Percentiles rank a stretch among this genome's conserved stretches.
These are phyloP conservation scores for Artemisia argyi DNA, from an alignment of 129 eudicot species.

Conservation along the genomic window DNA sequence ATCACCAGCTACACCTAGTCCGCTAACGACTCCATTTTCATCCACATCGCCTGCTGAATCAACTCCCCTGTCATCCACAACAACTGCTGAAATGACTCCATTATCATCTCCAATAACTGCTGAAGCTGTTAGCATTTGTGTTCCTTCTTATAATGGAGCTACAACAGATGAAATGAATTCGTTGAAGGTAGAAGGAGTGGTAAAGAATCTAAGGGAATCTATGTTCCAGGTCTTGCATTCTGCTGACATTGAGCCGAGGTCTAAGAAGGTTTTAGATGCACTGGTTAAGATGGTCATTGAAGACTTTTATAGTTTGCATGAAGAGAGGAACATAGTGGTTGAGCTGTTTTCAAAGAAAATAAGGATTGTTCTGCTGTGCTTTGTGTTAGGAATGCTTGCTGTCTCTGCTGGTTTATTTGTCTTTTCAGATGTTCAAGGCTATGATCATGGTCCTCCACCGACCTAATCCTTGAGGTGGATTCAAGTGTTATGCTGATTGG, in stretches of 20 bases:
- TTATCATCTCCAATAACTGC: conserved; percentile 15
- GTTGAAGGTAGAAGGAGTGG: conserved; percentile 22
- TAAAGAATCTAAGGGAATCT: conserved; percentile 24
- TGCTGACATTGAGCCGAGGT: conserved; percentile 23
- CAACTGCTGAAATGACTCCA: conserved; percentile 9
- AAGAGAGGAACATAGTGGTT: not conserved
- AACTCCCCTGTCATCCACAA: conserved; percentile 19
- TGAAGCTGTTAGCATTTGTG: conserved; percentile 12
- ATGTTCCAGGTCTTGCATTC: conserved; percentile 33
- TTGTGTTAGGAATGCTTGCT: conserved; percentile 21
- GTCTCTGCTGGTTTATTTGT: conserved; percentile 24
- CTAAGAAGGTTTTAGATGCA: conserved; percentile 34
- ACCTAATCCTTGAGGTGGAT: conserved; percentile 17
- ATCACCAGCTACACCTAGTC: not conserved
- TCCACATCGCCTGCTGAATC: not conserved
- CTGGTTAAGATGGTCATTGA: conserved; percentile 27
- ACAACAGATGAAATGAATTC: conserved; percentile 10
- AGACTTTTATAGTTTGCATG: conserved; percentile 32
- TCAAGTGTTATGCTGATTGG: conserved; percentile 8
- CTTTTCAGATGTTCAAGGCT: conserved; percentile 31
- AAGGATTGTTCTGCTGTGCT: conserved; percentile 22
- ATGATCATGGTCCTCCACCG: conserved; percentile 38
- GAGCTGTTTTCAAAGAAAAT: conserved; percentile 26
- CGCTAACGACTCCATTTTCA: not conserved
- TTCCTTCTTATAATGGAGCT: not conserved